Evolutionary conservation across 2,329 filamentous ascomycete species (phyloP), one percentile per base, ranked within the genome.

Genomic region (Sclerotinia borealis): DNA sequence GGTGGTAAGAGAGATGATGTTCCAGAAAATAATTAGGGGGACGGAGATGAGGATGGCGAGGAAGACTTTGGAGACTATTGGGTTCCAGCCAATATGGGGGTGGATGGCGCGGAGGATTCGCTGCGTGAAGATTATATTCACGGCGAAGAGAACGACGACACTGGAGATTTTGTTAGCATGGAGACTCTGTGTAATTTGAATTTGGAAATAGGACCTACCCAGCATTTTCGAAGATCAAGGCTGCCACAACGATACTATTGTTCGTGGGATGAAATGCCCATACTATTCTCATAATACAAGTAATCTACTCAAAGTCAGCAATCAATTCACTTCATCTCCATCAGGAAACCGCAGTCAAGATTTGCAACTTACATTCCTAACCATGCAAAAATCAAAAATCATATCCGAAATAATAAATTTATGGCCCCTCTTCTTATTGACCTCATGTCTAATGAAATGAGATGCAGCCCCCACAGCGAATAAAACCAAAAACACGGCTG

Each of bases 91-190:
- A 27, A 91, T 71, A 2, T 73, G 72, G 0, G 90, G 90, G 69
- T 93, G 89, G 56, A 85, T 83, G 9, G 88, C 88, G 55, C 91
- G 83, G 36, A 95, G 76, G 39, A 96, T 80, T 48, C 91, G 85
- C 75, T 92, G 89, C 0, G 87, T 77, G 71, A 92, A 89, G 71
- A 95, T 77, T 48, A 95, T 77, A 77, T 96, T 93, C 75, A 92
- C 78, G 69, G 93, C 77, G 75, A 90, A 93, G 37, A 96, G 78
- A 10, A 96, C 76, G 39, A 95, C 74, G n/a, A 92, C 85, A 63
- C 66, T 66, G n/a, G n/a, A 39, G 54, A 62, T n/a, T 63, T 63
- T 37, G 67, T 45, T 43, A 56, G 41, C 10, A 45, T 15, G 4
- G 31, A 45, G 34, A 54, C 10, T 5, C 17, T 39, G 4, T 22